Evolutionary conservation across 352 stramenopile genomes (phyloP).

Genomic region (Globisporangium canariense): DNA sequence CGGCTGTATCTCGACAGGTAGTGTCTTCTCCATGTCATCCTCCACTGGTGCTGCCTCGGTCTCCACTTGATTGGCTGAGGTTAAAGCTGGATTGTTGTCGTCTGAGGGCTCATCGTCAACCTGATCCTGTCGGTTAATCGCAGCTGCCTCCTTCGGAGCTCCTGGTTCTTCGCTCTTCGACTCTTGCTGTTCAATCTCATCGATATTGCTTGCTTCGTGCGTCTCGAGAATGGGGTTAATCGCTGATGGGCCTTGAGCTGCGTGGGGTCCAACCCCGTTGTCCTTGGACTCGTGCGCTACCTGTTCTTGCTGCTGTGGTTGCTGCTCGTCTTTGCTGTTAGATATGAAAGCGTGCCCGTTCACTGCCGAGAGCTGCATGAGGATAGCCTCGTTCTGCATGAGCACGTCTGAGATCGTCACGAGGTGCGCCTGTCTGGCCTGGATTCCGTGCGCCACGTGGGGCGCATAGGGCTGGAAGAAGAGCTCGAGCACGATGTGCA

Average conservation of each 20-base stretch:
- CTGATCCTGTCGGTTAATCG: background rate
- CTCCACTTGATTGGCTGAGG: background rate
- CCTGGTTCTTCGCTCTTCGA: slow-evolving; percentile 1
- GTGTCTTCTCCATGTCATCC: no score
- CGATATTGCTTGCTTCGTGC: background rate
- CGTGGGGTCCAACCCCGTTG: background rate
- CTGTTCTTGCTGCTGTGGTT: background rate
- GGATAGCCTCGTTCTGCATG: slow-evolving; percentile 55
- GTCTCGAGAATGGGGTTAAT: slow-evolving; percentile 9
- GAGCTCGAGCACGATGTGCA: slow-evolving; percentile 60
- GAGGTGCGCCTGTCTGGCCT: slow-evolving; percentile 36
- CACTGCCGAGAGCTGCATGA: slow-evolving; percentile 37
- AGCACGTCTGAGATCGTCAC: slow-evolving; percentile 50
- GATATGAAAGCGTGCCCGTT: background rate
- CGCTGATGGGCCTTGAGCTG: background rate
- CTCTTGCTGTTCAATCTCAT: background rate
- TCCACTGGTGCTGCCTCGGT: background rate
- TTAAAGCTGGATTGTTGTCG: background rate
- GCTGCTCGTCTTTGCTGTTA: background rate
- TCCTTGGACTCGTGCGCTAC: background rate
- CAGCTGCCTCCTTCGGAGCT: background rate
- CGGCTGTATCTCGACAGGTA: background rate
- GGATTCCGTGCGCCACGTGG: slow-evolving; percentile 26
- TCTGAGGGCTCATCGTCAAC: background rate
- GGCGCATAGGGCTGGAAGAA: slow-evolving; percentile 42